Percentiles rank a stretch among this genome's conserved stretches.
These are phyloP conservation scores for Eucalyptus pauciflora DNA, from an alignment of 345 rosid genomes.

Conservation along the genomic window DNA sequence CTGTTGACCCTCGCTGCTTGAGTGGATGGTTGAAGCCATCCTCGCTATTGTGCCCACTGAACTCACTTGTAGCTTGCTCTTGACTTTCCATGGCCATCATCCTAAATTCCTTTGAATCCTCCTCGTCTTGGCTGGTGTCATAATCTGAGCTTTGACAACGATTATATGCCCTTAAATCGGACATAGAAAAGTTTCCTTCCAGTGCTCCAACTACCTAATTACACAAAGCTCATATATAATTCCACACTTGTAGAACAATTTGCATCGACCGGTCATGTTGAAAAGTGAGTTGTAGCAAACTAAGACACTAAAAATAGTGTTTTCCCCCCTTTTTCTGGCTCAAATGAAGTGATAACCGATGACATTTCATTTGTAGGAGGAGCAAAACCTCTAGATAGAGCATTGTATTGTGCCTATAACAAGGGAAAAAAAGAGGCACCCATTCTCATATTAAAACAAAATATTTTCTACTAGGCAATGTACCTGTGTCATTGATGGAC, in stretches of 20 bases:
- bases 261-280: background rate
- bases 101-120: conserved; percentile 55
- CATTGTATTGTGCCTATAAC: background rate
- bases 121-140: conserved; percentile 43
- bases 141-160: conserved; percentile 48
- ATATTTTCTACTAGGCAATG: background rate
- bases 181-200: conserved; percentile 57
- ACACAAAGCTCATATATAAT: background rate
- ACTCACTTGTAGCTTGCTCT: conserved; percentile 38
- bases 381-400: background rate
- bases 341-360: background rate
- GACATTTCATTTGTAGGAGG: background rate
- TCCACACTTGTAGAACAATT: background rate
- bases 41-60: conserved; percentile 35
- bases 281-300: background rate
- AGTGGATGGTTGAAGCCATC: conserved; percentile 32
- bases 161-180: conserved; percentile 25
- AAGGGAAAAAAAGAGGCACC: background rate
- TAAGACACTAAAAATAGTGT: background rate
- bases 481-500: conserved; percentile 85
- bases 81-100: conserved; percentile 57
- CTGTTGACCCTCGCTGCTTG: conserved; percentile 42
- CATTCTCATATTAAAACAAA: background rate
- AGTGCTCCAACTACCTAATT: conserved; percentile 65
- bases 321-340: background rate